Conservation (phyloP, 257 asterid species). For the Forsythia viridissima region DNA sequence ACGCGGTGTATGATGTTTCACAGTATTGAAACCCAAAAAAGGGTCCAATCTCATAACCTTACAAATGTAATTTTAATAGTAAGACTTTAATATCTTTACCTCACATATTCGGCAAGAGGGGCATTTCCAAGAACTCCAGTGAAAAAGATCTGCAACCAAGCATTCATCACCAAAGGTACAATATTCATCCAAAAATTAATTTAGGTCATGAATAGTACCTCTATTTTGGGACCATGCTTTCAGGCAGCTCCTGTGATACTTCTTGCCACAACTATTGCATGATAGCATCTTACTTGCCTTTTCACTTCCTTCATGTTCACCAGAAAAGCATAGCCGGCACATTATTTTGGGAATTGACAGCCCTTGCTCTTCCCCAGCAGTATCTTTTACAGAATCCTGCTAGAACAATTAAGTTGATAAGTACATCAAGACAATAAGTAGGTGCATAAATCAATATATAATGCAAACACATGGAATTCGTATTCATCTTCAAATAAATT, state of each 20-base stretch:
- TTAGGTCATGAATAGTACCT: slow-evolving; percentile 33
- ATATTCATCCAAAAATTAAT: not conserved
- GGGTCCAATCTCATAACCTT: not conserved
- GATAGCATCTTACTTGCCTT: slow-evolving; percentile 53
- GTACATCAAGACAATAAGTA: slow-evolving; percentile 20
- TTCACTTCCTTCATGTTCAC: slow-evolving; percentile 55
- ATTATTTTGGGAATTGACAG: slow-evolving; percentile 42
- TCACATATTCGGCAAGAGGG: slow-evolving; percentile 95
- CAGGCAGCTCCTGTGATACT: slow-evolving; percentile 52
- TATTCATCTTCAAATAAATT: slow-evolving; percentile 1
- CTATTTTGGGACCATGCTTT: slow-evolving; percentile 54
- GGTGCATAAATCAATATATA: not conserved
- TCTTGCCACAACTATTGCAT: slow-evolving; percentile 53
- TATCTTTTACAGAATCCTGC: slow-evolving; percentile 38
- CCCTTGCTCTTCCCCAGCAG: slow-evolving; percentile 43
- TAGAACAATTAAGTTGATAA: slow-evolving; percentile 4
- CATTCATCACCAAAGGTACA: slow-evolving; percentile 20
- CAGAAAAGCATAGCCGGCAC: slow-evolving; percentile 57
- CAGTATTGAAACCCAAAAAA: not conserved
- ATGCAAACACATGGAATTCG: not conserved
- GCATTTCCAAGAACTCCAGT: slow-evolving; percentile 98
- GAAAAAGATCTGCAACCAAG: slow-evolving; percentile 77
- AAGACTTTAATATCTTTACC: slow-evolving; percentile 45
- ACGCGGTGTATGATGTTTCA: slow-evolving; percentile 7
- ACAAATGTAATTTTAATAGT: slow-evolving; percentile 8